Percentiles rank a stretch among this genome's conserved stretches.
phyloP scores from a whole-genome alignment of 2,329 filamentous ascomycete species.

The Nothomitra cinnamomea region DNA sequence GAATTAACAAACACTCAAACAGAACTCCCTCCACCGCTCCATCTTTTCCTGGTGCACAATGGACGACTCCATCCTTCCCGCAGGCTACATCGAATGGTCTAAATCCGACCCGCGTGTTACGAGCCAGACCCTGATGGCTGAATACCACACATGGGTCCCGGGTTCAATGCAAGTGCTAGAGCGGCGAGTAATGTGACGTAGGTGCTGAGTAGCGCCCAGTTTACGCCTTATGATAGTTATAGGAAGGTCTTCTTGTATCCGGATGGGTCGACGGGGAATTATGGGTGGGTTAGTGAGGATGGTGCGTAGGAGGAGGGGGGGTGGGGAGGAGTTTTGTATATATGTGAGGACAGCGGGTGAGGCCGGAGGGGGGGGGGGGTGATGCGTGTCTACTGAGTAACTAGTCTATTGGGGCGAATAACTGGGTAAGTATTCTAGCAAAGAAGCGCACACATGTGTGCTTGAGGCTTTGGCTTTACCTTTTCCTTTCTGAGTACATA shows the following conservation, averaged over 20 bases:
- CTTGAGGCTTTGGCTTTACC: too few relatives aligned
- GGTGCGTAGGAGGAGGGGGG: too few relatives aligned
- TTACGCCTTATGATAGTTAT: conserved; percentile 22
- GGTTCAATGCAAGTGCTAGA: conserved; percentile 33
- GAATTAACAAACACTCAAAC: conserved; percentile 17
- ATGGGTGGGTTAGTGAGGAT: too few relatives aligned
- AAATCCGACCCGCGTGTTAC: conserved; percentile 23
- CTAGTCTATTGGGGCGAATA: too few relatives aligned
- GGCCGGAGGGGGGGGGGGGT: too few relatives aligned
- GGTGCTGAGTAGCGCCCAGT: conserved; percentile 26
- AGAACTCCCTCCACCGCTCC: conserved; percentile 40
- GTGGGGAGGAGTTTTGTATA: too few relatives aligned
- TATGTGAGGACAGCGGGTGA: too few relatives aligned
- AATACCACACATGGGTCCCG: conserved; percentile 35
- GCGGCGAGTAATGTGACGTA: conserved; percentile 25
- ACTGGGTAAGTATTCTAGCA: too few relatives aligned
- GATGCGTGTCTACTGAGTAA: too few relatives aligned
- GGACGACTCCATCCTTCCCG: conserved; percentile 34
- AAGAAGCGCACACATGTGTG: too few relatives aligned
- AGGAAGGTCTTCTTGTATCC: conserved; percentile 30
- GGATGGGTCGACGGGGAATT: conserved; percentile 17
- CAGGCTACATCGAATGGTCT: conserved; percentile 39
- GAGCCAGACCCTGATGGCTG: conserved; percentile 37
- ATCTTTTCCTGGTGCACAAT: conserved; percentile 39
- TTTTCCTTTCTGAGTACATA: too few relatives aligned